Base-by-base conservation (phyloP, 73 alveolate genomes). In the Effrenium voratum region DNA sequence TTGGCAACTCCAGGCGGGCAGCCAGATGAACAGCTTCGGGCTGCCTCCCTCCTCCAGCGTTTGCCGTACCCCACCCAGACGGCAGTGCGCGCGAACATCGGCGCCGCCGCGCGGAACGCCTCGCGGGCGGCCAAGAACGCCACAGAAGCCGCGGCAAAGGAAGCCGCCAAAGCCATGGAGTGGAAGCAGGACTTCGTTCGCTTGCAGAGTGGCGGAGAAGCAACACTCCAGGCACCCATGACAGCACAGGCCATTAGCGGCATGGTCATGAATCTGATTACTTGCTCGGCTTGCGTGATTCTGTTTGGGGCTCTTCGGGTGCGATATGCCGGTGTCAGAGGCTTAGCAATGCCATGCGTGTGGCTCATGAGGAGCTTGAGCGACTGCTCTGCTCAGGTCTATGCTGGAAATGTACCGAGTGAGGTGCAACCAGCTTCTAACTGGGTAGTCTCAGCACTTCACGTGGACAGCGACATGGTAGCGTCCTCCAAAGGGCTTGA, bases 351-450 rank as follows among this genome's bases (percentile, higher is more conserved):
- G n/a, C n/a, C n/a, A n/a, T n/a, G n/a, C n/a, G n/a, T n/a, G n/a
- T n/a, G n/a, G n/a, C n/a, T n/a, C n/a, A n/a, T n/a, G n/a, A n/a
- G n/a, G n/a, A n/a, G n/a, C n/a, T n/a, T n/a, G n/a, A n/a, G n/a
- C n/a, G n/a, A n/a, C n/a, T n/a, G n/a, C n/a, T 8, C 38, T n/a
- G 49, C 92, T 32, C 46, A 82, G 92, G 92, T 82, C n/a, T 82
- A 49, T 34, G 24, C 3, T 15, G 92, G 92, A n/a, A 82, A 82
- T 19, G 50, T 50, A 15, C 4, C 49, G 50, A 73, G 49, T n/a
- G 92, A 19, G 50, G 50, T 82, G 50, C 22, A 59, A 36, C 6
- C 13, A 15, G 92, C 46, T 19, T 12, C 46, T 0, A n/a, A 82
- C 49, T 82, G 92, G 92, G 5, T 47, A 5, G 47, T 73, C 34